These are phyloP conservation scores for Schoenoplectus tabernaemontani DNA, from an alignment of 202 grass and related monocot species.

Conservation along the genomic window DNA sequence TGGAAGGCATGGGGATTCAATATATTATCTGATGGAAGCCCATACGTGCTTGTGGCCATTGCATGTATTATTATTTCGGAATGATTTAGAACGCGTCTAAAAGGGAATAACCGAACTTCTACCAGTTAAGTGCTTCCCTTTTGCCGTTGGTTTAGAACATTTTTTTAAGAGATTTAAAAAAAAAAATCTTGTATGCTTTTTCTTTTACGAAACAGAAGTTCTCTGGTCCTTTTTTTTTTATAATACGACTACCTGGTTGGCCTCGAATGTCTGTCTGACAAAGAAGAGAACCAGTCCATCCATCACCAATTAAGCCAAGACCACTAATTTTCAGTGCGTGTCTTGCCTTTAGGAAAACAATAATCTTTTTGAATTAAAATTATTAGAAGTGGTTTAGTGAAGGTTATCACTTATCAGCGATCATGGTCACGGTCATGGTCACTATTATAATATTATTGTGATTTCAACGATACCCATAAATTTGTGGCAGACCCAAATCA, in stretches of 20 bases:
- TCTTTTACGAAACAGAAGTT: too few relatives aligned
- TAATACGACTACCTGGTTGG: background rate
- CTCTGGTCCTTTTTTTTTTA: background rate
- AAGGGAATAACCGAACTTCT: too few relatives aligned
- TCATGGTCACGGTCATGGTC: slow-evolving; percentile 4
- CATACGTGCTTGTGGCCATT: slow-evolving; percentile 6
- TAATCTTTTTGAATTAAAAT: background rate
- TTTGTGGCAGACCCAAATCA: slow-evolving; percentile 5
- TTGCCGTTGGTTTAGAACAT: background rate
- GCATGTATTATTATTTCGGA: background rate
- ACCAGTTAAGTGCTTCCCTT: too few relatives aligned
- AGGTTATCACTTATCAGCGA: background rate
- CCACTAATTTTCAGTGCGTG: too few relatives aligned
- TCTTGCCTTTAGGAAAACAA: too few relatives aligned
- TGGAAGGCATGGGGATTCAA: slow-evolving; percentile 11
- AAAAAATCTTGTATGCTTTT: background rate
- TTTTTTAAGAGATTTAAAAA: background rate
- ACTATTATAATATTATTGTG: slow-evolving; percentile 1
- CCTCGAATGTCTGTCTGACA: background rate
- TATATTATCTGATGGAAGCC: slow-evolving; percentile 11
- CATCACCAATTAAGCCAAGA: background rate
- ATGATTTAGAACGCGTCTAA: background rate
- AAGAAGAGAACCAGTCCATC: background rate
- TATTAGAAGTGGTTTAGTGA: background rate
- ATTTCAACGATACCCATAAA: background rate